These are phyloP conservation scores for Pseudonectria foliicola DNA, from an alignment of 2,329 filamentous ascomycete genomes.

Conservation along the genomic window DNA sequence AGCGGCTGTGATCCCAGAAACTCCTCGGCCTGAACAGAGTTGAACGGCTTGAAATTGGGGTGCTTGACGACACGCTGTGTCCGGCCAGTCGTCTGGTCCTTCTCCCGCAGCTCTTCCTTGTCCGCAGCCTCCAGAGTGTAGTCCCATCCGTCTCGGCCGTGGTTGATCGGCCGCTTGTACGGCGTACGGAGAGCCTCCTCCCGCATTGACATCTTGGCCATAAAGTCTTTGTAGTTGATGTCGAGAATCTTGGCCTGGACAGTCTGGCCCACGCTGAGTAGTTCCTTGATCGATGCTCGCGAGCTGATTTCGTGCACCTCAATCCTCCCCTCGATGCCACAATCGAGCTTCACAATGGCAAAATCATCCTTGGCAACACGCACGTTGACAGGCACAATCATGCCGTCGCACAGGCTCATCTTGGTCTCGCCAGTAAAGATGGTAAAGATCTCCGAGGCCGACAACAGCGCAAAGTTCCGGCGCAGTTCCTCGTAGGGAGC, in stretches of 20 bases:
- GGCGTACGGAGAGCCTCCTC: constrained; percentile 73
- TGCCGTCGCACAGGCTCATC: constrained; percentile 75
- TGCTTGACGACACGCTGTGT: constrained; percentile 96
- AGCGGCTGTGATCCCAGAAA: constrained; percentile 78
- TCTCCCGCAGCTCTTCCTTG: constrained; percentile 75
- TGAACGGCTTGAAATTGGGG: constrained; percentile 90
- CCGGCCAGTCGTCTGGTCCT: constrained; percentile 76
- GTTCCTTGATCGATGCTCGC: constrained; percentile 61
- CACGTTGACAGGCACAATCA: constrained; percentile 87
- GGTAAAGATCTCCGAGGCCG: constrained; percentile 77
- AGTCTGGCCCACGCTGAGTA: constrained; percentile 75
- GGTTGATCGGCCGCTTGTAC: constrained; percentile 62
- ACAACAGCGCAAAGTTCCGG: constrained; percentile 65
- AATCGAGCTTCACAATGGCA: constrained; percentile 88
- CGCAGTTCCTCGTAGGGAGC: constrained; percentile 91
- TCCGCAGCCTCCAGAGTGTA: constrained; percentile 73
- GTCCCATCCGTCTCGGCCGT: constrained; percentile 80
- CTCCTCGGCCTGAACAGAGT: constrained; percentile 85
- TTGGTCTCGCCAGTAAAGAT: constrained; percentile 93
- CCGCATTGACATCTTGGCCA: constrained; percentile 74
- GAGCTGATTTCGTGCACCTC: constrained; percentile 76
- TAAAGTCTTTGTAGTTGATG: constrained; percentile 79
- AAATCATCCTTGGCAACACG: constrained; percentile 87
- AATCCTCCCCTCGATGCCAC: constrained; percentile 84
- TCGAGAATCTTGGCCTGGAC: constrained; percentile 82